Evolutionary conservation across 352 stramenopile species (phyloP).

Genomic region (Phytophthora megakarya): DNA sequence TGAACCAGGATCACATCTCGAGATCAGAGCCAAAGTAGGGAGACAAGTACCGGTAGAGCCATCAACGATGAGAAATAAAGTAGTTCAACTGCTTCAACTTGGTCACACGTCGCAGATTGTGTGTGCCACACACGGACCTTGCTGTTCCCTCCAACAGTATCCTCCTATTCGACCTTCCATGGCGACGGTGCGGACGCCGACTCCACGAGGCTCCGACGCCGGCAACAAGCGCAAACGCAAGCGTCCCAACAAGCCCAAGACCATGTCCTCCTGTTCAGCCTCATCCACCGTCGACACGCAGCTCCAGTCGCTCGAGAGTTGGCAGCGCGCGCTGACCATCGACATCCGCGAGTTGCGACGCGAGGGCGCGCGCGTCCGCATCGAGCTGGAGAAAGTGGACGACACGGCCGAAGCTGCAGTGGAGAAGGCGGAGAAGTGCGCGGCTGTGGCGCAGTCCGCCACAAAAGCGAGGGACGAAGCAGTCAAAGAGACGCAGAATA

Average conservation of each 20-base stretch:
- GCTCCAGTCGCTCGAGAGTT: slow-evolving; percentile 41
- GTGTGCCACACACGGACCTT: slow-evolving; percentile 14
- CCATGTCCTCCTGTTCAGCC: background rate
- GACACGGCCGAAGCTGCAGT: slow-evolving; percentile 41
- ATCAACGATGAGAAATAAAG: no score
- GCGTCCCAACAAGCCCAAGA: slow-evolving; percentile 6
- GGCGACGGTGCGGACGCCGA: slow-evolving; percentile 38
- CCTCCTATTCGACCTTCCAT: slow-evolving; percentile 18
- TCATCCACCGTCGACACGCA: slow-evolving; percentile 9
- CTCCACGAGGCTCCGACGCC: slow-evolving; percentile 14
- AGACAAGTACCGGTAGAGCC: no score
- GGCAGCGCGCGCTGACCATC: slow-evolving; percentile 37
- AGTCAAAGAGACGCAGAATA: slow-evolving; percentile 4
- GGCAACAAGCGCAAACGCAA: slow-evolving; percentile 46
- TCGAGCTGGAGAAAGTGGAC: slow-evolving; percentile 50
- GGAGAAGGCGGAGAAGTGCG: slow-evolving; percentile 38
- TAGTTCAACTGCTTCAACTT: slow-evolving; percentile 20
- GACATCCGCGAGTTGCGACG: slow-evolving; percentile 40
- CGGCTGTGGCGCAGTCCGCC: slow-evolving; percentile 11
- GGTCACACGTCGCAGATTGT: slow-evolving; percentile 31
- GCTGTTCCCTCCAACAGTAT: slow-evolving; percentile 10
- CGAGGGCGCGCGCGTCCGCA: slow-evolving; percentile 41
- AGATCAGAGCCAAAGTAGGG: no score
- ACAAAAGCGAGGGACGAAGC: slow-evolving; percentile 18
- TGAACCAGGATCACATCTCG: no score